Evolutionary conservation across 75 land plant genomes (phyloP).

Genomic region (Ceratopteris richardii): DNA sequence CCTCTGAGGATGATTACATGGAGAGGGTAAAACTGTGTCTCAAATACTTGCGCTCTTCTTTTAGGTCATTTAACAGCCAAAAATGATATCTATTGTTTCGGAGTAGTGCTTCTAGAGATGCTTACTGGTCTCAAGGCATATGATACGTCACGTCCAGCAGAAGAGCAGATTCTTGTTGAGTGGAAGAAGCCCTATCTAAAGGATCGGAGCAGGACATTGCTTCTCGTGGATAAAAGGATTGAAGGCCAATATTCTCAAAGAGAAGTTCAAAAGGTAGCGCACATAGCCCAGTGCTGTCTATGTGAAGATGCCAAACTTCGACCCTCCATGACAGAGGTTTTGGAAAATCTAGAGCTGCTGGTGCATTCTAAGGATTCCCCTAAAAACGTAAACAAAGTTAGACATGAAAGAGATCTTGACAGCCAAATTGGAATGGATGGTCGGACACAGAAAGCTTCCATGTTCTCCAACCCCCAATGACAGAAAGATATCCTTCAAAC

Average conservation of each 20-base stretch:
- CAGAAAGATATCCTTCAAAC: too few relatives aligned
- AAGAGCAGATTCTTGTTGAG: constrained; percentile 42
- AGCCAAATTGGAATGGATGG: too few relatives aligned
- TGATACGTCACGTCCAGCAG: constrained; percentile 41
- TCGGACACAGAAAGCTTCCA: too few relatives aligned
- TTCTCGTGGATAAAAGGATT: constrained; percentile 38
- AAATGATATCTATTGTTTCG: constrained; percentile 63
- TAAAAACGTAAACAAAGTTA: too few relatives aligned
- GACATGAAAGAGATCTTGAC: too few relatives aligned
- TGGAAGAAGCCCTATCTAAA: constrained; percentile 37
- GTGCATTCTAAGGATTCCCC: too few relatives aligned
- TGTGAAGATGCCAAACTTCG: constrained; percentile 32
- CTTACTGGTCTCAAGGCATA: constrained; percentile 34
- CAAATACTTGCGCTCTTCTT: neutral
- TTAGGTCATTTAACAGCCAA: constrained; percentile 56
- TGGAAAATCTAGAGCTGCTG: too few relatives aligned
- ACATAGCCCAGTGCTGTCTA: constrained; percentile 30
- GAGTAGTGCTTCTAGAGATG: constrained; percentile 61
- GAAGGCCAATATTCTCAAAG: constrained; percentile 28
- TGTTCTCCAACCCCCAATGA: too few relatives aligned
- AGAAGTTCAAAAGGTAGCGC: constrained; percentile 34
- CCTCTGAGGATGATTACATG: too few relatives aligned
- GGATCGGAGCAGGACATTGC: constrained; percentile 28
- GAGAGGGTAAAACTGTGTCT: too few relatives aligned
- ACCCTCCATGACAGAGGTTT: constrained; percentile 36